Percentiles rank a stretch among this genome's conserved stretches.
These are phyloP conservation scores for Byssoonygena ceratinophila DNA, from an alignment of 2,329 filamentous ascomycete species.

Conservation along the genomic window DNA sequence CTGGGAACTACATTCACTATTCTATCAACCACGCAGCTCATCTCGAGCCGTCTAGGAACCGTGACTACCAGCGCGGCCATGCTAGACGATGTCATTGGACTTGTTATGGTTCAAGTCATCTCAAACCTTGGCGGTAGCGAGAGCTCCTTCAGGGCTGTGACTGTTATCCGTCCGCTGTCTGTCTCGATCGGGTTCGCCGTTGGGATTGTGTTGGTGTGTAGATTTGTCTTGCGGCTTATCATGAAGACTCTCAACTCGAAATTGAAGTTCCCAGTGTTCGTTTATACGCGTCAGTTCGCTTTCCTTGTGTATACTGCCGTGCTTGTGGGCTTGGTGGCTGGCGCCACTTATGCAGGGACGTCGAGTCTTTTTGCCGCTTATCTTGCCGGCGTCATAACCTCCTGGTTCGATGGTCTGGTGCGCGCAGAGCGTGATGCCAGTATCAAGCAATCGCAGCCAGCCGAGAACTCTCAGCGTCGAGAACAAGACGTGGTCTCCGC, in stretches of 20 bases:
- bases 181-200: conserved; percentile 23
- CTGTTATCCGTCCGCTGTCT: conserved; percentile 42
- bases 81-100: conserved; percentile 68
- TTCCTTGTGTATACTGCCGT: conserved; percentile 19
- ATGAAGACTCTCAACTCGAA: not conserved
- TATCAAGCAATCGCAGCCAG: not conserved
- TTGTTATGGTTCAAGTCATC: conserved; percentile 69
- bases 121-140: conserved; percentile 45
- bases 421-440: conserved; percentile 12
- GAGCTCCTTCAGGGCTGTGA: conserved; percentile 22
- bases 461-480: no score
- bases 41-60: conserved; percentile 46
- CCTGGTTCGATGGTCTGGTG: conserved; percentile 29
- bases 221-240: conserved; percentile 17
- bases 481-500: no score
- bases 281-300: not conserved
- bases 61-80: conserved; percentile 64
- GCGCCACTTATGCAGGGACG: conserved; percentile 45
- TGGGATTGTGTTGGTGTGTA: conserved; percentile 23
- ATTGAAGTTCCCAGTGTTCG: not conserved
- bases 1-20: conserved; percentile 61
- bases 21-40: conserved; percentile 50
- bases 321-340: conserved; percentile 39
- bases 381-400: conserved; percentile 44
- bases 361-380: conserved; percentile 49